Conservation (phyloP, 2,329 filamentous ascomycete genomes). For the Clarireedia paspali region DNA sequence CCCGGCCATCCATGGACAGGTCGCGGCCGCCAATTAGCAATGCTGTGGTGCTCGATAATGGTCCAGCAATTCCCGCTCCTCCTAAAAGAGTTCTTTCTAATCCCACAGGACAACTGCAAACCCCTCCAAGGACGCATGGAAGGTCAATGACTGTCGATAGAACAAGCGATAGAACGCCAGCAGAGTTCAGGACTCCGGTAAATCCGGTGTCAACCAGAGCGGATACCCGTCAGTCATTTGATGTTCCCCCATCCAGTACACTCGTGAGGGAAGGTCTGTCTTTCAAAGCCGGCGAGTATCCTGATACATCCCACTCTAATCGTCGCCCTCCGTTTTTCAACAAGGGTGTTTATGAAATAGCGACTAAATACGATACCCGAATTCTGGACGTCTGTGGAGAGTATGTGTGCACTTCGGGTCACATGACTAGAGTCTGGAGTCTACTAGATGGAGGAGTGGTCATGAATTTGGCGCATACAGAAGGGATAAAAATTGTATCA, state of each 20-base stretch:
- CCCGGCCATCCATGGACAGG: constrained; percentile 23
- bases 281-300: constrained; percentile 49
- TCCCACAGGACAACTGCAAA: constrained; percentile 37
- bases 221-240: constrained; percentile 14
- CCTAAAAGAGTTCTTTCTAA: constrained; percentile 40
- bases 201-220: constrained; percentile 12
- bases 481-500: constrained; percentile 74
- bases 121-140: constrained; percentile 36
- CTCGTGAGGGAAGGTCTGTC: constrained; percentile 14
- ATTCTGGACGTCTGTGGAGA: constrained; percentile 84
- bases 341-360: constrained; percentile 65
- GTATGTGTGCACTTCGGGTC: constrained; percentile 78
- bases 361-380: constrained; percentile 79
- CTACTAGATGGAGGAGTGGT: constrained; percentile 72
- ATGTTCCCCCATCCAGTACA: constrained; percentile 10
- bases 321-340: constrained; percentile 71
- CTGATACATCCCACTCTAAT: constrained; percentile 78
- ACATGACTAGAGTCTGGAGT: constrained; percentile 84
- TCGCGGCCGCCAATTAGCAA: constrained; percentile 15
- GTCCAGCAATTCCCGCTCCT: constrained; percentile 19
- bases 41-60: constrained; percentile 1
- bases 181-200: constrained; percentile 32
- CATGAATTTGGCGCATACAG: constrained; percentile 74
- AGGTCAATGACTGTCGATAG: constrained; percentile 45
- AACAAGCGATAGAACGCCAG: constrained; percentile 32